Evolutionary conservation across 257 asterid genomes (phyloP).

Genomic region (Osmanthus fragrans): DNA sequence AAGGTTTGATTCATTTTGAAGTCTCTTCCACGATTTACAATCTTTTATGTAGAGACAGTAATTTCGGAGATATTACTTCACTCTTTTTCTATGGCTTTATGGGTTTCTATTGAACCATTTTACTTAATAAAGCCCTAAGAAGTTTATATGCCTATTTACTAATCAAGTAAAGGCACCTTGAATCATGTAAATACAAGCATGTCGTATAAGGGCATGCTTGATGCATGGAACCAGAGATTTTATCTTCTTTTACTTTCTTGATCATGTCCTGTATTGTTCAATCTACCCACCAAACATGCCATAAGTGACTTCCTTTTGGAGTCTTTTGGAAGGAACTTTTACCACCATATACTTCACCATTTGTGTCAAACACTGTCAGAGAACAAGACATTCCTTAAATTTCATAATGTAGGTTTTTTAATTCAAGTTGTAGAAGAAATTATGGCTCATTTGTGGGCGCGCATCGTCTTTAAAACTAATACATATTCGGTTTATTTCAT

Average conservation of each 20-base stretch:
- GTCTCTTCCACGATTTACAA: not conserved
- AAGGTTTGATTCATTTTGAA: slow-evolving; percentile 43
- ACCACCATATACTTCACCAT: not conserved
- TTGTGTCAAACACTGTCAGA: not conserved
- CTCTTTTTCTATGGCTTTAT: not conserved
- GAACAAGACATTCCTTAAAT: not conserved
- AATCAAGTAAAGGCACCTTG: not conserved
- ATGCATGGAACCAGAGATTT: not conserved
- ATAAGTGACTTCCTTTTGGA: too few relatives aligned
- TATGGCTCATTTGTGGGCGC: not conserved
- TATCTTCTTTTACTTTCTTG: not conserved
- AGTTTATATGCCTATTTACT: not conserved
- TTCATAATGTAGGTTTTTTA: not conserved
- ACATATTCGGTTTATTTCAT: slow-evolving; percentile 7
- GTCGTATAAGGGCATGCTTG: not conserved
- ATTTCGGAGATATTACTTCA: not conserved
- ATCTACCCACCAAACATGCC: not conserved
- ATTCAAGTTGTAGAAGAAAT: not conserved
- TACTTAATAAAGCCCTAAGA: not conserved
- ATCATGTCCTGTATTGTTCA: not conserved
- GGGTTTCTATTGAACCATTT: not conserved
- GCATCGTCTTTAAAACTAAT: not conserved
- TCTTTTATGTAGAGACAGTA: not conserved
- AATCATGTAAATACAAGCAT: not conserved
- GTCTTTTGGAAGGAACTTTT: not conserved